Conservation (phyloP, 2,329 filamentous ascomycete genomes). For the Coccinonectria pachysandricola region DNA sequence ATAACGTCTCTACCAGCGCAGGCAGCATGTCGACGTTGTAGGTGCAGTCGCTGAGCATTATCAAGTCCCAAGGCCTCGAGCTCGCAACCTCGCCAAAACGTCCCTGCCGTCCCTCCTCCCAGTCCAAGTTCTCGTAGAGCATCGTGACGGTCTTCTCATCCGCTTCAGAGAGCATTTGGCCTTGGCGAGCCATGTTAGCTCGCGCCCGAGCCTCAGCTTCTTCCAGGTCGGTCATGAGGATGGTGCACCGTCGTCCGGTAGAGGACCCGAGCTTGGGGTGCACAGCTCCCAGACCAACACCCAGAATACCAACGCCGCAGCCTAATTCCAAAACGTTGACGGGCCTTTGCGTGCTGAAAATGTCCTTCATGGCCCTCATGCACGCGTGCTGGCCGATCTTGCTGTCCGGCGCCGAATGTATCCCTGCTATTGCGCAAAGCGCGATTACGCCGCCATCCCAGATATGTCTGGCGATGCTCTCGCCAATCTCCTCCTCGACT, state of each 20-base stretch:
- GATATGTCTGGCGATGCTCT: slow-evolving; percentile 49
- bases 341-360: slow-evolving; percentile 16
- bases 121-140: slow-evolving; percentile 46
- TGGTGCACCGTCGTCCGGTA: slow-evolving; percentile 16
- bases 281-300: slow-evolving; percentile 35
- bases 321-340: slow-evolving; percentile 44
- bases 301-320: slow-evolving; percentile 46
- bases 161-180: slow-evolving; percentile 7
- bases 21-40: slow-evolving; percentile 49
- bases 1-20: slow-evolving; percentile 42
- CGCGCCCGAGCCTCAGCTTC: slow-evolving; percentile 41
- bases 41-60: slow-evolving; percentile 50
- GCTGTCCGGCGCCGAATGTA: slow-evolving; percentile 17
- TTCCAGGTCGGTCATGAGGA: slow-evolving; percentile 45
- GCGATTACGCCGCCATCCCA: slow-evolving; percentile 48
- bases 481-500: slow-evolving; percentile 46
- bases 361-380: slow-evolving; percentile 21
- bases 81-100: slow-evolving; percentile 30
- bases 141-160: slow-evolving; percentile 18
- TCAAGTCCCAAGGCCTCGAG: slow-evolving; percentile 38
- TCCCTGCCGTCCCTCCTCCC: slow-evolving; percentile 40
- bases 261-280: slow-evolving; percentile 14
- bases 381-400: slow-evolving; percentile 17
- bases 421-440: slow-evolving; percentile 22
- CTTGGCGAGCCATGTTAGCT: slow-evolving; percentile 34